These are phyloP conservation scores for Themeda triandra DNA, from an alignment of 176 grass and related monocot species.

Conservation along the genomic window DNA sequence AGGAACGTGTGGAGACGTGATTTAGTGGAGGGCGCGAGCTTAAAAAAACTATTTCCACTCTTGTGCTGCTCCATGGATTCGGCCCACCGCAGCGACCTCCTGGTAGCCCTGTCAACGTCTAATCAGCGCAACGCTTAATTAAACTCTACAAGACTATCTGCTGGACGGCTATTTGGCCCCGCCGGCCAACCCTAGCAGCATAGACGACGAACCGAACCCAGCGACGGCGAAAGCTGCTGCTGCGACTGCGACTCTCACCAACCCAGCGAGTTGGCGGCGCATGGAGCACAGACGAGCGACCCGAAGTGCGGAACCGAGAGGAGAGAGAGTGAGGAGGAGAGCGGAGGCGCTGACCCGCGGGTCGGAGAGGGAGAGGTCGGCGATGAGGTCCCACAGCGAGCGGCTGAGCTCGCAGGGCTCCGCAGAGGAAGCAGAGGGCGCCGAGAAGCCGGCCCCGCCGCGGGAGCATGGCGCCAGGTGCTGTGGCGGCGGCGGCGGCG, in stretches of 20 bases:
- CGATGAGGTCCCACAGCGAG: constrained; percentile 42
- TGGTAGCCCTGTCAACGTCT: background rate
- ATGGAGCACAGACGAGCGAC: background rate
- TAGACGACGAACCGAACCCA: background rate
- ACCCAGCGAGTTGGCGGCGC: background rate
- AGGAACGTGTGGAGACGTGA: background rate
- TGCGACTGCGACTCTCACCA: background rate
- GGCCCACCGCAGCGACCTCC: background rate
- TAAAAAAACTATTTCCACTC: constrained; percentile 9
- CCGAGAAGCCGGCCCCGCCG: background rate
- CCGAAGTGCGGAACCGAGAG: background rate
- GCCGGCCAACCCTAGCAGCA: constrained; percentile 30
- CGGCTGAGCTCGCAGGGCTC: constrained; percentile 30
- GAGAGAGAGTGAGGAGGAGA: background rate
- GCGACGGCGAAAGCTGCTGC: background rate
- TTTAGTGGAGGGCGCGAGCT: background rate
- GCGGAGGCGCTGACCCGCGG: constrained; percentile 17
- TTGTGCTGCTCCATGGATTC: background rate
- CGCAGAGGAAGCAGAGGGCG: background rate
- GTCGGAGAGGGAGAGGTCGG: constrained; percentile 8
- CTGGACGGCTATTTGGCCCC: background rate
- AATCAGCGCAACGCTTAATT: background rate
- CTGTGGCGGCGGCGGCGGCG: background rate
- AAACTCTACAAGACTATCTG: background rate
- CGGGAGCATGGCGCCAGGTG: background rate